A percentile compares a stretch with the other conserved stretches of the same genome.
Evolutionary conservation across 2,329 filamentous ascomycete species (phyloP).

Genomic region (Fusarium sulawesiense): DNA sequence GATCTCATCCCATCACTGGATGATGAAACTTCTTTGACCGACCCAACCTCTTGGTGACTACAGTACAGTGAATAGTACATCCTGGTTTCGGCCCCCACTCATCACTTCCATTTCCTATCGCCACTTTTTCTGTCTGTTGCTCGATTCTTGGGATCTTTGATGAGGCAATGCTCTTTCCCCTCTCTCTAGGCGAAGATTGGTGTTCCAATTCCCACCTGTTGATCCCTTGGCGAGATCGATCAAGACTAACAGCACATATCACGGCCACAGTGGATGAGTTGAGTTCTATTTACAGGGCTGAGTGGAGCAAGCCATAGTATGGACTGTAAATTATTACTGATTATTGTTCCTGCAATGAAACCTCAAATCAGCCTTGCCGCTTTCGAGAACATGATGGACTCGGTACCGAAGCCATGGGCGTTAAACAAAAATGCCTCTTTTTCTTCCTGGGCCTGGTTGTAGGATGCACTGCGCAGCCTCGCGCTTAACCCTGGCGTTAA

Average conservation of each 20-base stretch:
- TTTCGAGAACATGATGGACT: constrained; percentile 11
- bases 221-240: not conserved
- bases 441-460: constrained; percentile 1
- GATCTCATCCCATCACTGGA: constrained; percentile 13
- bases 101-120: constrained; percentile 18
- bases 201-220: not conserved
- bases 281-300: constrained; percentile 38
- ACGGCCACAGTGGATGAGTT: not conserved
- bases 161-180: constrained; percentile 17
- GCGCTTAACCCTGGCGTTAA: constrained; percentile 36
- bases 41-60: constrained; percentile 22
- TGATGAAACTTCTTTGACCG: constrained; percentile 5
- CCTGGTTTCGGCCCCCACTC: constrained; percentile 30
- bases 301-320: constrained; percentile 24
- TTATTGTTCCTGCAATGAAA: constrained; percentile 14
- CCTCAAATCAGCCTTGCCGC: constrained; percentile 42
- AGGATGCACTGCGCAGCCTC: constrained; percentile 33
- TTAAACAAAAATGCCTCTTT: constrained; percentile 25
- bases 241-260: not conserved
- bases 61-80: not conserved
- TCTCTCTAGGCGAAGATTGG: not conserved
- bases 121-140: constrained; percentile 6
- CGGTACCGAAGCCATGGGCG: constrained; percentile 3
- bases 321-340: not conserved
- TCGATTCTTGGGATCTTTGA: not conserved